Evolutionary conservation across 257 asterid genomes (phyloP).

Genomic region (Knoxia roxburghii): DNA sequence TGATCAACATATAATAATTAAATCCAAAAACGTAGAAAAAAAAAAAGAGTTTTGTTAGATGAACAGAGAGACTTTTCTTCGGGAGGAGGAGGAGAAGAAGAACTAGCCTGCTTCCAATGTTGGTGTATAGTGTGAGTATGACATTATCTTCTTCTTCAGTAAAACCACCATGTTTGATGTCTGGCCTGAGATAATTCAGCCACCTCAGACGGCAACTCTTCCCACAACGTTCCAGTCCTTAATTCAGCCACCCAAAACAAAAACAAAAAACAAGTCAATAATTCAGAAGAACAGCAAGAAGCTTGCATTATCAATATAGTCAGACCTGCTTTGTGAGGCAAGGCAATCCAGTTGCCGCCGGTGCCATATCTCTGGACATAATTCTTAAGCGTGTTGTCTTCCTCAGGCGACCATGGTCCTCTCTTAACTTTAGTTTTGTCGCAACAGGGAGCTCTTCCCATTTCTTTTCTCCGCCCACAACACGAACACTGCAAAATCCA

Average conservation of each 20-base stretch:
- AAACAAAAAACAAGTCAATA: no score
- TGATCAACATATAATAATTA: no score
- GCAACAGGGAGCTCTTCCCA: conserved; percentile 90
- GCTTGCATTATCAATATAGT: no score
- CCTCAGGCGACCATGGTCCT: conserved; percentile 83
- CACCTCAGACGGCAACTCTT: conserved; percentile 76
- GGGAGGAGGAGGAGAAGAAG: no score
- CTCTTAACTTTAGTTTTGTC: conserved; percentile 65
- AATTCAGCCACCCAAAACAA: background rate
- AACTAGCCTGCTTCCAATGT: conserved; percentile 59
- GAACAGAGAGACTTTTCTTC: no score
- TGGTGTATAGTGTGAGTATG: conserved; percentile 41
- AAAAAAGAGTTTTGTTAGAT: no score
- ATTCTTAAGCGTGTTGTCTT: conserved; percentile 46
- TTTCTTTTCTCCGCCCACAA: background rate
- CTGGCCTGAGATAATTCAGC: conserved; percentile 71
- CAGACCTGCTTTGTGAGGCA: conserved; percentile 77
- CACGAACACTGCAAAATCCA: background rate
- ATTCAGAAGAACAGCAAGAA: no score
- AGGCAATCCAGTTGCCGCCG: conserved; percentile 64
- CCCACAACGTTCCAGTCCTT: conserved; percentile 69
- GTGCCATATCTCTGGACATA: conserved; percentile 46
- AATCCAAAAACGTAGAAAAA: background rate
- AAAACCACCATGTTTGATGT: conserved; percentile 63
- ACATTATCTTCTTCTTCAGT: conserved; percentile 53